Evolutionary conservation across 495 filamentous ascomycete species (phyloP), one percentile per base, ranked within the genome.

Genomic region (Cercophora sp.): DNA sequence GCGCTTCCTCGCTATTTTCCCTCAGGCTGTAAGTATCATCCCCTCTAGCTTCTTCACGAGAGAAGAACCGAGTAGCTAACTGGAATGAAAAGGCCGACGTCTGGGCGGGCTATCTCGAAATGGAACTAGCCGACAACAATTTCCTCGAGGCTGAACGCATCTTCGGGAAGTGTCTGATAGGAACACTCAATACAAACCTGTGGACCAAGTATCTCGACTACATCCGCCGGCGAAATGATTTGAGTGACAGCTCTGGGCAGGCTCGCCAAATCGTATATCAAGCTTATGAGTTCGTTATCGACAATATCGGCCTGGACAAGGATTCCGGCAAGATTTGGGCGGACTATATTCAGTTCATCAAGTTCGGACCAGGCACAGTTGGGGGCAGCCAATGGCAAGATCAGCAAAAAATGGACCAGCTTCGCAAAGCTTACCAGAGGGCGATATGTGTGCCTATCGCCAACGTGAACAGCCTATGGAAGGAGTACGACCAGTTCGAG

Each of bases 171-270:
- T 87, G 82, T 36, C 80, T 98, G 36, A 69, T 87, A 52, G 71
- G 76, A 18, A 82, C 88, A 11, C 87, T 86, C 15, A 85, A 90
- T 66, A 83, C 96, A 25, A 79, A 85, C 44, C 81, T 98, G 6
- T 98, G 91, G 92, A 87, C 83, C 15, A 79, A 85, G n/a, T 98
- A 98, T 65, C 77, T 98, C 29, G 87, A 95, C 67, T 96, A 97
- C 66, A 84, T 97, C 54, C 91, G 94, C 46, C 89, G 93, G 15
- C 78, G 85, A 45, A 91, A 97, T 63, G 88, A 93, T 54, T 71
- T 96, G 36, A 92, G 83, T 53, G 93, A 96, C 63, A 73, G 80
- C n/a, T 76, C 78, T 29, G 89, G 87, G 27, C 73, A 81, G 41
- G 85, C 89, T 29, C 86, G 92, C 35, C 74, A 78, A 43, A 86